These are phyloP conservation scores for Xerocomus potaroensis DNA, from an alignment of 768 basidiomycete species.

Conservation along the genomic window DNA sequence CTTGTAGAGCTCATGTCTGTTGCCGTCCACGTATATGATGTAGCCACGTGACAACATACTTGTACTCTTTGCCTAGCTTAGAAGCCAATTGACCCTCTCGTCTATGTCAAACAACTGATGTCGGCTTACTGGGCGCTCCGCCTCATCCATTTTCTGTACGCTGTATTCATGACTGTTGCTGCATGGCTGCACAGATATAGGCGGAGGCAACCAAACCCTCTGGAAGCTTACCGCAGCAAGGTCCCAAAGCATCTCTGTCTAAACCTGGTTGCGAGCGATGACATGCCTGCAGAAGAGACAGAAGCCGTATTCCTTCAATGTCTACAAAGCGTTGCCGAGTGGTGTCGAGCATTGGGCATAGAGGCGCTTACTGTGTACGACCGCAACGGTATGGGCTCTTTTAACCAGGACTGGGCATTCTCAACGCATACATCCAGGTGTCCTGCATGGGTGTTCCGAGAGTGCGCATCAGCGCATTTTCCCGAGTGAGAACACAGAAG, in stretches of 20 bases:
- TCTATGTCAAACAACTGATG: constrained; percentile 24
- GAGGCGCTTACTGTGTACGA: constrained; percentile 69
- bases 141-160: constrained; percentile 57
- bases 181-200: constrained; percentile 39
- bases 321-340: constrained; percentile 48
- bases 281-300: constrained; percentile 31
- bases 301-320: constrained; percentile 48
- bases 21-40: constrained; percentile 18
- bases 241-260: constrained; percentile 66
- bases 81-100: neutral
- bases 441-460: constrained; percentile 38
- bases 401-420: neutral
- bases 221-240: constrained; percentile 50
- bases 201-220: constrained; percentile 40
- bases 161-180: constrained; percentile 37
- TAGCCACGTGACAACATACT: constrained; percentile 19
- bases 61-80: neutral
- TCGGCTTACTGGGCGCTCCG: constrained; percentile 46
- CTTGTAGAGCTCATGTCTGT: no score
- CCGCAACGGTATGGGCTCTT: constrained; percentile 49
- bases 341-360: constrained; percentile 64
- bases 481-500: constrained; percentile 20
- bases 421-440: constrained; percentile 31
- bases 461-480: constrained; percentile 39
- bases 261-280: constrained; percentile 48